phyloP scores from a whole-genome alignment of 2,329 filamentous ascomycete genomes.

The Botryotinia globosa region DNA sequence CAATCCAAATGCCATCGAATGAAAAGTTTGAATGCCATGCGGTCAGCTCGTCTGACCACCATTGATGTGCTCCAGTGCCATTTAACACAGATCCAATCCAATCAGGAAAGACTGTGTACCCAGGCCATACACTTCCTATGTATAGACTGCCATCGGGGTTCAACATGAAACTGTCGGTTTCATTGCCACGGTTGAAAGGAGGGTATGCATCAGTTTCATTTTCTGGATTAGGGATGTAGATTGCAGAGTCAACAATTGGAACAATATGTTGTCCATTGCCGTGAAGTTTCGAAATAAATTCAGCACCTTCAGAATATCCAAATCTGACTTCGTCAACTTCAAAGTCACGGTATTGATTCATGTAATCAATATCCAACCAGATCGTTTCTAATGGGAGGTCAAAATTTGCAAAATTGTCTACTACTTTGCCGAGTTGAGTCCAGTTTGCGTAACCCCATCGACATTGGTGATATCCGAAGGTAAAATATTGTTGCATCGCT shows the following conservation, averaged over 20 bases:
- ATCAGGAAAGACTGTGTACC: slow-evolving; percentile 66
- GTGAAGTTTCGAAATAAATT: slow-evolving; percentile 62
- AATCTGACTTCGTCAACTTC: slow-evolving; percentile 59
- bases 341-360: slow-evolving; percentile 60
- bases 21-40: slow-evolving; percentile 52
- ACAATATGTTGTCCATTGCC: slow-evolving; percentile 58
- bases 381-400: slow-evolving; percentile 71
- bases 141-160: slow-evolving; percentile 57
- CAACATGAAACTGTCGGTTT: slow-evolving; percentile 53
- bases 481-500: slow-evolving; percentile 78
- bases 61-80: slow-evolving; percentile 59
- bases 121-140: slow-evolving; percentile 70
- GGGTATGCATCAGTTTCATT: slow-evolving; percentile 63
- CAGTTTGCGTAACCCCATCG: slow-evolving; percentile 79
- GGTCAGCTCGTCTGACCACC: slow-evolving; percentile 64
- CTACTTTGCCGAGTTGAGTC: slow-evolving; percentile 62
- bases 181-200: slow-evolving; percentile 60
- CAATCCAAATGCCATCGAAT: slow-evolving; percentile 56
- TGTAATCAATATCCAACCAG: slow-evolving; percentile 68
- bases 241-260: slow-evolving; percentile 69
- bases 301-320: slow-evolving; percentile 54
- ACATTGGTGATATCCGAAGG: slow-evolving; percentile 80
- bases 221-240: slow-evolving; percentile 68
- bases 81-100: slow-evolving; percentile 63
- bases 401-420: slow-evolving; percentile 62